Base-by-base conservation (phyloP, 306 rosid species). In the Luffa acutangula region DNA sequence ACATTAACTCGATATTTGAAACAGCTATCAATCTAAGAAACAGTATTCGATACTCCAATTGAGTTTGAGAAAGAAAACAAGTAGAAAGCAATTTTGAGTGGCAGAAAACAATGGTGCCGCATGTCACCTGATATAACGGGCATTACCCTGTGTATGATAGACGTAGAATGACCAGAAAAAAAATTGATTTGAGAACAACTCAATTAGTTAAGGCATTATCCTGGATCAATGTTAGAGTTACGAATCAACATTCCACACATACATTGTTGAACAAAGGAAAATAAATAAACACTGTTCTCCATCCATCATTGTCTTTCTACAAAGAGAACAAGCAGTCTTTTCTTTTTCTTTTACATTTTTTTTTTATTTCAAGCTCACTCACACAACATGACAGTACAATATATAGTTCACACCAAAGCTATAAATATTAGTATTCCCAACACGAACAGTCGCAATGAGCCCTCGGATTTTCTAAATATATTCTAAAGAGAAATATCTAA, bases 341-440 rank as follows among this genome's bases (percentile, higher is more conserved):
- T 69, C 43, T 14, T 33, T 7, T 13, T 13, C 63, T 14, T 63
- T 33, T 34, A 11, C 6, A 9, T 20, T 2, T 36, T 65, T 7
- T 33, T 31, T 36, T 51, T 74, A 74, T 74, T 74, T 31, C 62
- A 74, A 33, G 31, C 1, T 15, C 78, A 74, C 78, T 74, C 62
- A 15, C 31, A 8, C 62, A 31, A 74, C 78, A 52, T 51, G 45
- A 52, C 15, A 46, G 20, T 49, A 74, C 76, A 51, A 15, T 11
- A 13, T 72, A 72, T 74, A 52, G 78, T 74, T 74, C 78, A 74
- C 21, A 74, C 78, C 33, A 74, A 52, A 74, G 63, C 58, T 75
- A 75, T 63, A 75, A 36, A 75, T 39, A 66, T 75, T 52, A 75
- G 78, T 49, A 15, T 31, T 33, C 21, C 59, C 14, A 7, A 31